Evolutionary conservation across 1,139 yeast species (phyloP).

Genomic region (Nakaseomyces nivariensis): DNA sequence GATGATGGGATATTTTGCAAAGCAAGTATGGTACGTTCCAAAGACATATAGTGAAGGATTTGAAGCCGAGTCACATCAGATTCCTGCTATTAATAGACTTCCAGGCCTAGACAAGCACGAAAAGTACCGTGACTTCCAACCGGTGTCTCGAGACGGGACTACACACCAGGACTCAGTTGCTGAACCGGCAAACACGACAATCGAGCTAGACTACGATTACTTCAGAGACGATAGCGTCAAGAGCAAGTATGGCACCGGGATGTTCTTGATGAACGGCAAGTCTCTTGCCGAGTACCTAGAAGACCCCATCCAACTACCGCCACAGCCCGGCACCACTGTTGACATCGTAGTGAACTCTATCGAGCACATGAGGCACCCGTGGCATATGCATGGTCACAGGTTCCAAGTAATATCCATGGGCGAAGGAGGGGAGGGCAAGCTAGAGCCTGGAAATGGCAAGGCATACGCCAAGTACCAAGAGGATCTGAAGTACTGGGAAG

Average conservation of each 20-base stretch:
- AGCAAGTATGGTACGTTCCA: conserved; percentile 15
- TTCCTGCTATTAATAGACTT: conserved; percentile 9
- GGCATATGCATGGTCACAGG: conserved; percentile 82
- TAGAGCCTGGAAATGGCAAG: conserved; percentile 30
- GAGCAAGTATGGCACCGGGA: conserved; percentile 14
- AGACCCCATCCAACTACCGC: conserved; percentile 32
- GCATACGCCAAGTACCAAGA: conserved; percentile 16
- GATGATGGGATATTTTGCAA: conserved; percentile 26
- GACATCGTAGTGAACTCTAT: conserved; percentile 64
- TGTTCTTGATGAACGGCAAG: conserved; percentile 20
- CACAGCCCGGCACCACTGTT: conserved; percentile 42
- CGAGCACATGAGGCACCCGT: conserved; percentile 87
- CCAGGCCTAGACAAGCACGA: conserved; percentile 20
- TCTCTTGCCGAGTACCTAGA: conserved; percentile 17
- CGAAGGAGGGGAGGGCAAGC: conserved; percentile 35
- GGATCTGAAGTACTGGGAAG: conserved; percentile 18
- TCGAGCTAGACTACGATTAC: conserved; percentile 16
- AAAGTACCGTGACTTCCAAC: conserved; percentile 14
- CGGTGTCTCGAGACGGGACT: conserved; percentile 4
- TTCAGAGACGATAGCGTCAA: conserved; percentile 7
- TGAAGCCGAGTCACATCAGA: neutral
- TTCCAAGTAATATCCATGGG: conserved; percentile 65
- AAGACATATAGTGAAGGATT: neutral
- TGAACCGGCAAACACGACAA: conserved; percentile 6
- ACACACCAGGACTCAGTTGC: conserved; percentile 3